Percentiles rank a stretch among this genome's conserved stretches.
Conservation (phyloP, 2,329 filamentous ascomycete species). For the Talaromyces verruculosus region DNA sequence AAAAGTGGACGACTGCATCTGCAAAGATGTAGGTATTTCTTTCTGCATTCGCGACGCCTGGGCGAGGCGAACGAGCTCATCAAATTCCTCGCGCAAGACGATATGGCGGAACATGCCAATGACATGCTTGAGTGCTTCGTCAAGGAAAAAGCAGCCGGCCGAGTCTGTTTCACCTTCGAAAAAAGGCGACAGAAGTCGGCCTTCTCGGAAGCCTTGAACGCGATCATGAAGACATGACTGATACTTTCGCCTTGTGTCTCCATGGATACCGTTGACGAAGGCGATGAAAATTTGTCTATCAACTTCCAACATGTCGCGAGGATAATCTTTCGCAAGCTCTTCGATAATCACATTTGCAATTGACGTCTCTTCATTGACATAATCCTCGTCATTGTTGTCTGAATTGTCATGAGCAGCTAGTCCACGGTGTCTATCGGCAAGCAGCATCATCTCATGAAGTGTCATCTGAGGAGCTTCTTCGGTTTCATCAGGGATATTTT, state of each 20-base stretch:
- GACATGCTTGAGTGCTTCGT: slow-evolving; percentile 39
- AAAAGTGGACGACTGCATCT: slow-evolving; percentile 25
- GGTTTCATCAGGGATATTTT: slow-evolving; percentile 28
- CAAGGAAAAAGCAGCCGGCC: slow-evolving; percentile 41
- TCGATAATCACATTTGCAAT: slow-evolving; percentile 23
- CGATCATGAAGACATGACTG: slow-evolving; percentile 35
- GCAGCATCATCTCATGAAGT: slow-evolving; percentile 43
- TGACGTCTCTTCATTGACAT: slow-evolving; percentile 24
- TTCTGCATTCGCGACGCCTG: slow-evolving; percentile 25
- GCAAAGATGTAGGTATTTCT: slow-evolving; percentile 17
- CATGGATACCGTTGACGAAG: slow-evolving; percentile 46
- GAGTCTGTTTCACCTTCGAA: slow-evolving; percentile 34
- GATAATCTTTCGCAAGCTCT: slow-evolving; percentile 30
- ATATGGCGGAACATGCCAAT: slow-evolving; percentile 44
- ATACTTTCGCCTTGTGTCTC: slow-evolving; percentile 36
- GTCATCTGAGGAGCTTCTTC: slow-evolving; percentile 34
- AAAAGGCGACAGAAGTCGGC: slow-evolving; percentile 34
- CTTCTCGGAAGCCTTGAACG: slow-evolving; percentile 36
- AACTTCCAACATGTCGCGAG: slow-evolving; percentile 39
- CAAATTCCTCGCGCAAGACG: slow-evolving; percentile 39
- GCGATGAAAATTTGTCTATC: slow-evolving; percentile 42
- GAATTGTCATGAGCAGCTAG: not conserved
- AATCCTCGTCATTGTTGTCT: slow-evolving; percentile 21
- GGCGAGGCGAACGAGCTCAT: slow-evolving; percentile 34
- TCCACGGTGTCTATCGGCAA: slow-evolving; percentile 27